Conservation (phyloP, 2,329 filamentous ascomycete genomes). For the Gremmenia infestans region DNA sequence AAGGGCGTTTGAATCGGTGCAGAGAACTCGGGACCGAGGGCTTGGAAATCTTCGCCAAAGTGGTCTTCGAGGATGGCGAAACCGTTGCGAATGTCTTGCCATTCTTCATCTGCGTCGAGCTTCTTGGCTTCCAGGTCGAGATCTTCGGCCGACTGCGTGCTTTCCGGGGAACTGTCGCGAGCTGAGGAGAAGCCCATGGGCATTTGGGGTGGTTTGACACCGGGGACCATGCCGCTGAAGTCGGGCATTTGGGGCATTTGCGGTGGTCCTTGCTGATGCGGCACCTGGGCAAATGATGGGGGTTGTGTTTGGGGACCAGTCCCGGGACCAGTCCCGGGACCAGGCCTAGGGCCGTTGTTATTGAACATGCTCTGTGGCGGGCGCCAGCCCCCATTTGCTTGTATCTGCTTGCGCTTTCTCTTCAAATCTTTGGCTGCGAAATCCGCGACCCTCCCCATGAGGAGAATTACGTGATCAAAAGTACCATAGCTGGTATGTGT, state of each 20-base stretch:
- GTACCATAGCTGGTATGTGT: conserved; percentile 65
- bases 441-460: conserved; percentile 73
- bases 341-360: not conserved
- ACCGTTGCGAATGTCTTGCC: conserved; percentile 67
- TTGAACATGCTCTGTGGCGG: conserved; percentile 24
- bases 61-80: conserved; percentile 62
- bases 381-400: conserved; percentile 41
- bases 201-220: conserved; percentile 20
- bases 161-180: conserved; percentile 13
- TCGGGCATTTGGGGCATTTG: conserved; percentile 25
- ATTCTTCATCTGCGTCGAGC: conserved; percentile 49
- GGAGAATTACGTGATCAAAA: conserved; percentile 78
- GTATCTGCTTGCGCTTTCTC: conserved; percentile 68
- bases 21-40: conserved; percentile 63
- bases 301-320: not conserved
- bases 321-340: not conserved
- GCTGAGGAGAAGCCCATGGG: conserved; percentile 29
- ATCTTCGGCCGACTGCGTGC: conserved; percentile 17
- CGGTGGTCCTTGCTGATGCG: conserved; percentile 6
- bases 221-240: conserved; percentile 31
- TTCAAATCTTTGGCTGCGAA: conserved; percentile 74
- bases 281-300: not conserved
- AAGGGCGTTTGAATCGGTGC: conserved; percentile 68
- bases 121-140: conserved; percentile 23
- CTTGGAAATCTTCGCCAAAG: conserved; percentile 71